These are phyloP conservation scores for Leccinum uliginosum DNA, from an alignment of 768 basidiomycete species.

Conservation along the genomic window DNA sequence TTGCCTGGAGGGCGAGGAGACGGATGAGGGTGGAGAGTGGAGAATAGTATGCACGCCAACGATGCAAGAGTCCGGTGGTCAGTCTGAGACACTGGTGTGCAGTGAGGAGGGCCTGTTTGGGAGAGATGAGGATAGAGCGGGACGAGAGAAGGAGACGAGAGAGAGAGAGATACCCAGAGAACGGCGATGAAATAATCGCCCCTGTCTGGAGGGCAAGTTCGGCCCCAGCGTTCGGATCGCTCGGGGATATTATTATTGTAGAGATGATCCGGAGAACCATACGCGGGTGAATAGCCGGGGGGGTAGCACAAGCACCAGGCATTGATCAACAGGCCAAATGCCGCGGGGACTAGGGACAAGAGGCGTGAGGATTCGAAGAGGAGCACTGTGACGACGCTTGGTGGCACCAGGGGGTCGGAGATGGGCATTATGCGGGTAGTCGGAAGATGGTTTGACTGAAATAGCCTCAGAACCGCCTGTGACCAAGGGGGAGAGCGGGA, in stretches of 20 bases:
- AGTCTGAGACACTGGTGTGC: slow-evolving; percentile 86
- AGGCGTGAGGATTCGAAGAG: slow-evolving; percentile 70
- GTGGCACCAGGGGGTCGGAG: slow-evolving; percentile 48
- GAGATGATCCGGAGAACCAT: slow-evolving; percentile 1
- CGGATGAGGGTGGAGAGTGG: slow-evolving; percentile 86
- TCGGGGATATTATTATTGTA: neutral
- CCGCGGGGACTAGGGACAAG: slow-evolving; percentile 68
- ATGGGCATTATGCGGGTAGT: slow-evolving; percentile 58
- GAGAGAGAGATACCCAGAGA: slow-evolving; percentile 57
- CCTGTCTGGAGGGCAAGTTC: slow-evolving; percentile 43
- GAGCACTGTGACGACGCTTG: slow-evolving; percentile 47
- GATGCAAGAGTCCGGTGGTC: slow-evolving; percentile 82
- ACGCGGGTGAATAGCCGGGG: slow-evolving; percentile 27
- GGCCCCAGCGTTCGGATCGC: slow-evolving; percentile 21
- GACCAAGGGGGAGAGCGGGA: neutral
- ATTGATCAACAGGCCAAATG: slow-evolving; percentile 62
- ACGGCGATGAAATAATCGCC: slow-evolving; percentile 65
- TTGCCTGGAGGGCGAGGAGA: slow-evolving; percentile 87
- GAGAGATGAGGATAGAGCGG: neutral
- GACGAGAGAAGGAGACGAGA: slow-evolving; percentile 14
- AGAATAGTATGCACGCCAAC: slow-evolving; percentile 91
- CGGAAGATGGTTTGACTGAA: slow-evolving; percentile 60
- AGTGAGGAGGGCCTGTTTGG: slow-evolving; percentile 66
- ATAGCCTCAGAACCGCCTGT: slow-evolving; percentile 4
- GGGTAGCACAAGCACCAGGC: slow-evolving; percentile 49